A percentile compares a stretch with the other conserved stretches of the same genome.
phyloP scores from a whole-genome alignment of 805 yeast genomes.

The Nakazawaea wickerhamii region DNA sequence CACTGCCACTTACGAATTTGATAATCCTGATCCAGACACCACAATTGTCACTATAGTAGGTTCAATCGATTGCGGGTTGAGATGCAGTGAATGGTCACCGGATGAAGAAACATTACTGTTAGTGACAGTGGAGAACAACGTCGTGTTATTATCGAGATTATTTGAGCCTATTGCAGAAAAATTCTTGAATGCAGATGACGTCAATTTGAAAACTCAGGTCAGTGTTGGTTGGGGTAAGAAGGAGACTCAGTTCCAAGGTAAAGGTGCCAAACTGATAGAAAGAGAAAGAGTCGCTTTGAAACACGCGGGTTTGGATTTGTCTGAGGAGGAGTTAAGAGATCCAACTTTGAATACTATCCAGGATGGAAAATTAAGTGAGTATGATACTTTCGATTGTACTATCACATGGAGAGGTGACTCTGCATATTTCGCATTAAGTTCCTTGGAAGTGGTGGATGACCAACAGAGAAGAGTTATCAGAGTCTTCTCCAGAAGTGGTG shows the following conservation, averaged over 20 bases:
- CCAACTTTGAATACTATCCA: slow-evolving; percentile 83
- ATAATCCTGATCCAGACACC: slow-evolving; percentile 39
- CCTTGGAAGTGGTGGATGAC: slow-evolving; percentile 47
- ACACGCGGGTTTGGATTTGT: slow-evolving; percentile 65
- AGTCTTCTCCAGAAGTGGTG: slow-evolving; percentile 72
- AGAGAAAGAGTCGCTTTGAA: slow-evolving; percentile 52
- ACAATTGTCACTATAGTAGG: slow-evolving; percentile 76
- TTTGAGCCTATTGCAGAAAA: slow-evolving; percentile 78
- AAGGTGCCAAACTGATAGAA: slow-evolving; percentile 78
- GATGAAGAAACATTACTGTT: slow-evolving; percentile 84
- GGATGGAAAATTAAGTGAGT: slow-evolving; percentile 52
- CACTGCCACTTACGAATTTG: slow-evolving; percentile 53
- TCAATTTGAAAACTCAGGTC: slow-evolving; percentile 66
- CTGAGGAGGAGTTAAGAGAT: slow-evolving; percentile 63
- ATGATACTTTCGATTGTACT: slow-evolving; percentile 43
- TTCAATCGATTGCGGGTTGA: slow-evolving; percentile 68
- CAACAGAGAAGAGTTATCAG: slow-evolving; percentile 68
- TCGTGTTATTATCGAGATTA: slow-evolving; percentile 63
- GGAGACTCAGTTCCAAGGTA: slow-evolving; percentile 95
- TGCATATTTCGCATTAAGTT: slow-evolving; percentile 67
- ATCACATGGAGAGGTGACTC: slow-evolving; percentile 97
- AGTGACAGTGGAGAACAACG: slow-evolving; percentile 54
- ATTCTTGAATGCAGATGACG: slow-evolving; percentile 53
- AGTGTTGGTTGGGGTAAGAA: slow-evolving; percentile 98
- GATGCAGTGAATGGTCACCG: slow-evolving; percentile 78